Base-by-base conservation (phyloP, 257 asterid genomes). In the Ilex aquifolium region DNA sequence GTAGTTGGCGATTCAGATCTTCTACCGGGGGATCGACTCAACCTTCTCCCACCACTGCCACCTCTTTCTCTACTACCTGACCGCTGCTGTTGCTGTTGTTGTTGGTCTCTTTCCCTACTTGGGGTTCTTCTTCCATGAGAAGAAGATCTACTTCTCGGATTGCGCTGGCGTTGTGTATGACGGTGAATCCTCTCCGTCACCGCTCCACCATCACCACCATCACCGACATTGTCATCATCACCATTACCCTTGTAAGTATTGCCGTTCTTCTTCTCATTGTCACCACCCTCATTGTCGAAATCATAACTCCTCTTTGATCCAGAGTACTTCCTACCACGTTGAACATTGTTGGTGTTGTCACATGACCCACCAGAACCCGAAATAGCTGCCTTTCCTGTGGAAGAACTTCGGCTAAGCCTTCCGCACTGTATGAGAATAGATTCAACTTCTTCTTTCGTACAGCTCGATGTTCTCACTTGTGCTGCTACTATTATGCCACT, bases 371-470 rank as follows among this genome's bases (percentile, higher is more conserved):
- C 14, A n/a, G 76, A 53, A 36, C 65, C 79, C 1, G 70, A 69
- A 5, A 61, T 50, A 1, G 55, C 83, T 3, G 82, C 76, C 72
- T 88, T 88, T 44, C 84, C 92, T 14, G 88, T 67, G 54, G 99
- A 90, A 3, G 95, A 90, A 67, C 97, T 93, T 63, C 99, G 81
- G 72, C 99, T 93, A 36, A 93, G 90, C 75, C 97, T 72, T 8
- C 99, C 99, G 62, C 99, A 93, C 71, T 93, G 99, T 54, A 93
- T 90, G 78, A 93, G 44, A 71, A 93, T 93, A 9, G 99, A 95
- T 72, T 93, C 99, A 57, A 93, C 79, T 58, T 93, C 99, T 42
- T 93, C 99, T 42, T 90, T 93, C 13, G 97, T 90, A 65, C 99
- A 93, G 74, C 92, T 90, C 7, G 96, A 87, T 36, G 92, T 83